Base-by-base conservation (phyloP, 1,139 yeast genomes). In the Kodamaea alishanica region DNA sequence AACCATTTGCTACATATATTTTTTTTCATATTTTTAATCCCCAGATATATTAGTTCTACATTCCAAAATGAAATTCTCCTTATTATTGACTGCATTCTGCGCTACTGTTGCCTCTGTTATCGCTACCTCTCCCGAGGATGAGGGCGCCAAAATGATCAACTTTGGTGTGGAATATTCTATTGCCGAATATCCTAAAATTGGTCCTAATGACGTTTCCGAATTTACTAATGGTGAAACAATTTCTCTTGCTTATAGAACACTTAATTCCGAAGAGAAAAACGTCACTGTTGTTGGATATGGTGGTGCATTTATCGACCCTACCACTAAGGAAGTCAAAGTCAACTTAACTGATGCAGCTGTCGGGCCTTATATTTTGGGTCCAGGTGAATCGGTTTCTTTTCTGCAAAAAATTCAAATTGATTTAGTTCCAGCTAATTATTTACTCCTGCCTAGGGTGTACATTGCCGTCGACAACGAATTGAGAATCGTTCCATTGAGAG, bases 241-340 rank as follows among this genome's bases (percentile, higher is more conserved):
- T 34, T 66, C 80, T 3, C 60, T 88, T 44, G 61, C 64, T 34
- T 82, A 84, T 59, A 58, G 66, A 5, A 71, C 85, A 42, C 54
- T 60, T 40, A 86, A 86, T 57, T 63, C 71, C 27, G 95, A 84
- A 54, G 74, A 45, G 12, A 35, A 29, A n/a, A 50, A 45, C 12
- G 45, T 69, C 31, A 67, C 77, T 22, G 65, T 88, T 40, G 78
- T 83, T 35, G 95, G 90, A 37, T 78, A 83, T 39, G 88, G 90
- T 43, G 96, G 96, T 38, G 61, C 76, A 36, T 73, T 87, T 60
- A 68, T 73, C 42, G 77, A 81, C 47, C 77, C 84, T 24, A 65
- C 65, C 45, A 71, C 73, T 41, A 75, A 79, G 48, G 70, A 71
- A 42, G 52, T 69, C 44, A 60, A 64, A 41, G 78, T 81, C 49